Evolutionary conservation across 176 grass and related monocot species (phyloP), one percentile per base, ranked within the genome.

Genomic region (Oryza coarctata): DNA sequence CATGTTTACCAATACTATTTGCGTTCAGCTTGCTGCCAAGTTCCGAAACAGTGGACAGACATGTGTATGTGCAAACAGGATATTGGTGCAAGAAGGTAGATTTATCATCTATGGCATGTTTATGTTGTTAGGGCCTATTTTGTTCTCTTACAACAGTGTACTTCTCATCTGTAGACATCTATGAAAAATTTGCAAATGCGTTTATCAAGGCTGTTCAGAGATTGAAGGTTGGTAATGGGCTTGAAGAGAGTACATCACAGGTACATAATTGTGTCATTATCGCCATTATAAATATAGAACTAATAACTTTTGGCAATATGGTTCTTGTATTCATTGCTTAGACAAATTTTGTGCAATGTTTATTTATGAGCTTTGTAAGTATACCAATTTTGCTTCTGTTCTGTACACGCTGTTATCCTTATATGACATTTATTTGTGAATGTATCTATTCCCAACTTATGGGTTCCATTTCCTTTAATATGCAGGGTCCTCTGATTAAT

Each of bases 21-120:
- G 0, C 88, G 27, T 84, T 81, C 89, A 95, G 96, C 88, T 98
- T 82, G 96, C 93, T 80, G 96, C 96, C 68, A 98, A 98, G 87
- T 98, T 93, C 67, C 89, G 96, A 29, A 98, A 98, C 85, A 98
- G 93, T 65, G 93, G 96, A 71, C 96, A 98, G 70, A 95, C 93
- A 9, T 98, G 96, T 77, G 93, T 98, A 77, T 98, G 96, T 87
- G 96, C 89, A 92, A 98, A 95, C 83, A 91, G 93, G 87, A 90
- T 98, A 86, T 85, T 98, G 79, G 96, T 98, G 71, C 96, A 98
- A 90, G 93, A 98, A 98, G 96, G 96, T 95, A 88, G 15, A 49
- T 10, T 72, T 27, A 28, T 49, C 31, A 77, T 57, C 25, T 85
- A 33, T 89, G 5, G 35, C 62, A 77, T 81, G 60, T 65, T 26